These are phyloP conservation scores for Bipolaris cookei DNA, from an alignment of 2,329 filamentous ascomycete species.

Conservation along the genomic window DNA sequence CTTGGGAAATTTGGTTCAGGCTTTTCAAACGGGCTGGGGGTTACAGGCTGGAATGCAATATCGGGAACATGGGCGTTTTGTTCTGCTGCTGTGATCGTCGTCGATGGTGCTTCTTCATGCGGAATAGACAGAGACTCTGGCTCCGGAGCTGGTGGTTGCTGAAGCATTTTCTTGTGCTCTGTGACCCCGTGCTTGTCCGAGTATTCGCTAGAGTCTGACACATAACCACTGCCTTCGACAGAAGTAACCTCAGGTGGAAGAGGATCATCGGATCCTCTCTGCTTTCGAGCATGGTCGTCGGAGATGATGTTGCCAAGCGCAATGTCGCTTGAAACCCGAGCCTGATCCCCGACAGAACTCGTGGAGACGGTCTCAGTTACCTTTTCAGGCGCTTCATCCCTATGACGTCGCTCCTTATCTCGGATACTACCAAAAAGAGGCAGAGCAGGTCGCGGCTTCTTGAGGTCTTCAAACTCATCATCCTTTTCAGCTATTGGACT, in stretches of 20 bases:
- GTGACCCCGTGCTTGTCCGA: conserved; percentile 19
- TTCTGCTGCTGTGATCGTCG: conserved; percentile 17
- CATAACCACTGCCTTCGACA: conserved; percentile 69
- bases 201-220: conserved; percentile 61
- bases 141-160: conserved; percentile 26
- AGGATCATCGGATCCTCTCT: conserved; percentile 60
- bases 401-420: conserved; percentile 62
- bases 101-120: conserved; percentile 18
- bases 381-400: conserved; percentile 59
- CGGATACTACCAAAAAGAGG: conserved; percentile 78
- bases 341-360: conserved; percentile 44
- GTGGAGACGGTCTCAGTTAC: conserved; percentile 55
- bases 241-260: conserved; percentile 74
- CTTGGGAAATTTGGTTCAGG: conserved; percentile 35
- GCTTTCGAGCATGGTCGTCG: conserved; percentile 60
- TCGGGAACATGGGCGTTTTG: conserved; percentile 35
- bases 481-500: conserved; percentile 52
- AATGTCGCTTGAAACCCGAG: conserved; percentile 66
- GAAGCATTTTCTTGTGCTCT: conserved; percentile 14
- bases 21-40: conserved; percentile 39
- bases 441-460: conserved; percentile 76
- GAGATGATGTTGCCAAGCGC: conserved; percentile 62
- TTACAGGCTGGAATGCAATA: conserved; percentile 47
- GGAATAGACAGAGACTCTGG: conserved; percentile 39
- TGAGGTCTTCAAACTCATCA: conserved; percentile 69